Conservation (phyloP, 2,329 filamentous ascomycete species). For the Pseudogymnoascus sp. region DNA sequence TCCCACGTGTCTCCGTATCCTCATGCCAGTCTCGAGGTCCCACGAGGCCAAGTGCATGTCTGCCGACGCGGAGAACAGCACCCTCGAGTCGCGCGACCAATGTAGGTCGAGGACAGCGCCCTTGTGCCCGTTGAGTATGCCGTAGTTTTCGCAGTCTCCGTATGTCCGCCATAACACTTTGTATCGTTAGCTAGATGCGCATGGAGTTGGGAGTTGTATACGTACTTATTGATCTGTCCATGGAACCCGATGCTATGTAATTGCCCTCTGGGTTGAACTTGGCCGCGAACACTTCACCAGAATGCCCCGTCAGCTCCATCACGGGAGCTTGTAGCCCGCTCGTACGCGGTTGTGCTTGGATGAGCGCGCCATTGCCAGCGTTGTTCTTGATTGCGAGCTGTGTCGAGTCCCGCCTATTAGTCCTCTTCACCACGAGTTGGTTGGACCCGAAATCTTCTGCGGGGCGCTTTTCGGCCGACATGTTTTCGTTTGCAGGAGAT, state of each 20-base stretch:
- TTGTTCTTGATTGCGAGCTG: background rate
- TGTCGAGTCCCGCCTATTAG: constrained; percentile 49
- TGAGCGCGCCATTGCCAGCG: constrained; percentile 51
- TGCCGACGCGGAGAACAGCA: constrained; percentile 85
- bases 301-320: constrained; percentile 80
- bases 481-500: constrained; percentile 31
- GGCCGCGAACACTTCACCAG: constrained; percentile 83
- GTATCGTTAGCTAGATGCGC: constrained; percentile 17
- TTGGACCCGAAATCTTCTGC: constrained; percentile 72
- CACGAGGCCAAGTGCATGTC: constrained; percentile 91
- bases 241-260: constrained; percentile 85
- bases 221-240: constrained; percentile 85
- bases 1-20: constrained; percentile 84
- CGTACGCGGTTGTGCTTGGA: constrained; percentile 63
- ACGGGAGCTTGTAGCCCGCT: constrained; percentile 81
- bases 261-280: constrained; percentile 85
- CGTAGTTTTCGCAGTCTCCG: constrained; percentile 91
- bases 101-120: constrained; percentile 86
- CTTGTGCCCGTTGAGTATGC: constrained; percentile 78
- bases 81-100: constrained; percentile 91
- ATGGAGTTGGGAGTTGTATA: background rate
- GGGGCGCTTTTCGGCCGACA: constrained; percentile 88
- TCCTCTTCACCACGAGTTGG: constrained; percentile 82
- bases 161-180: constrained; percentile 89
- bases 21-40: constrained; percentile 85